Evolutionary conservation across 2,329 filamentous ascomycete genomes (phyloP).

Genomic region (Zarea fungicola): DNA sequence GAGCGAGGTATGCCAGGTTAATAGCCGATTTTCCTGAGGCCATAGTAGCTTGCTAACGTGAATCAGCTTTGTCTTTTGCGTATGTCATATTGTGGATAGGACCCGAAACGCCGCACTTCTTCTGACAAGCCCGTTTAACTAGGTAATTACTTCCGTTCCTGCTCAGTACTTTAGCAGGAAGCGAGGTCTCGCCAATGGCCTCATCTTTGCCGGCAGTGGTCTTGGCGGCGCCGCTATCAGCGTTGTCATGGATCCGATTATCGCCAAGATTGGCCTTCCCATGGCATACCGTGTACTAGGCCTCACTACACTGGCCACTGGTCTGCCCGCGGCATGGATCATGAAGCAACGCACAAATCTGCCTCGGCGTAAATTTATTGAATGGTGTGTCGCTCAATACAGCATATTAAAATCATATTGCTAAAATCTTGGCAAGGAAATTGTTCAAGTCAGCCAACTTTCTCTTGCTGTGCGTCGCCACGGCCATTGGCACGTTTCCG

Average conservation of each 20-base stretch:
- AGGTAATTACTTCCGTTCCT: slow-evolving; percentile 41
- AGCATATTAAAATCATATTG: neutral
- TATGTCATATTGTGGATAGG: slow-evolving; percentile 15
- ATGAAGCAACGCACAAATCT: slow-evolving; percentile 42
- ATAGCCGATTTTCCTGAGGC: no score
- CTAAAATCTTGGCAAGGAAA: slow-evolving; percentile 31
- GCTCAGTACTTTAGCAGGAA: slow-evolving; percentile 51
- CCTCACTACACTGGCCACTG: slow-evolving; percentile 46
- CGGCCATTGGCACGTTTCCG: slow-evolving; percentile 53
- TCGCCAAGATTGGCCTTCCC: slow-evolving; percentile 37
- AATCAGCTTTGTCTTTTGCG: slow-evolving; percentile 34
- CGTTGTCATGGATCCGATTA: slow-evolving; percentile 43
- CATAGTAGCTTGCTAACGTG: neutral
- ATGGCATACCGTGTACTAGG: slow-evolving; percentile 52
- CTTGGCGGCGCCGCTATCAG: slow-evolving; percentile 50
- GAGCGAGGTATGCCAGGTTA: slow-evolving; percentile 22
- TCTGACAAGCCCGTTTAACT: slow-evolving; percentile 22
- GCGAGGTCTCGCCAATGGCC: slow-evolving; percentile 50
- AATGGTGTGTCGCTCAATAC: slow-evolving; percentile 36
- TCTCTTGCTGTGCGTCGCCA: slow-evolving; percentile 46
- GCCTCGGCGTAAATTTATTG: slow-evolving; percentile 37
- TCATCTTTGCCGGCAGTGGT: slow-evolving; percentile 49
- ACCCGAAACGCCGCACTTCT: slow-evolving; percentile 21
- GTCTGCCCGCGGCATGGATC: slow-evolving; percentile 50
- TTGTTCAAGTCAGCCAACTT: slow-evolving; percentile 50